A percentile compares a stretch with the other conserved stretches of the same genome.
Evolutionary conservation across 371 early-diverging fungal species (phyloP).

Genomic region (Zychaea mexicana): DNA sequence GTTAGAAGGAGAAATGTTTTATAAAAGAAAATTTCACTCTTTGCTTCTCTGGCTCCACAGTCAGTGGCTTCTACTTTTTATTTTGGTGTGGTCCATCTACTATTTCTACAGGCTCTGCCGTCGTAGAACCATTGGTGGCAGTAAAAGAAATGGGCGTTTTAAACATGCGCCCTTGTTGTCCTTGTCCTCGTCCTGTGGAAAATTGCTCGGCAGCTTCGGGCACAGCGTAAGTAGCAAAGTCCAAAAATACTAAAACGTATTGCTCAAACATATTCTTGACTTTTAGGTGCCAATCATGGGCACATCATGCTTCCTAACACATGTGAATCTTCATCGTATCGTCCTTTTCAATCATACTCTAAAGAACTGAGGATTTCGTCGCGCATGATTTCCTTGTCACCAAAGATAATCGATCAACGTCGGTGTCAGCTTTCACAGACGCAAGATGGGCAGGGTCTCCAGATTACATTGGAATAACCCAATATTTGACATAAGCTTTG

Average conservation of each 20-base stretch:
- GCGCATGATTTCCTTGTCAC: conserved; percentile 40
- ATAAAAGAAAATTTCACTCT: no score
- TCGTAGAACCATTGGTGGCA: not conserved
- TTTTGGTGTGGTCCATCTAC: not conserved
- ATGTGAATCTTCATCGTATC: conserved; percentile 21
- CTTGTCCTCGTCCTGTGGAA: not conserved
- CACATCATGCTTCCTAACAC: conserved; percentile 30
- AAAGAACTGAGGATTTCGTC: conserved; percentile 33
- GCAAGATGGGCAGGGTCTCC: conserved; percentile 29
- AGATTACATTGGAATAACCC: conserved; percentile 21
- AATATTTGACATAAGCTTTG: conserved; percentile 37
- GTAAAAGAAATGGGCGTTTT: not conserved
- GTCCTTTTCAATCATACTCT: conserved; percentile 20
- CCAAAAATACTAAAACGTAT: conserved; percentile 29
- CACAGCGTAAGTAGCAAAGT: conserved; percentile 20
- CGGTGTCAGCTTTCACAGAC: conserved; percentile 15
- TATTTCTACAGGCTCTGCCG: no score
- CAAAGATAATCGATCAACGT: conserved; percentile 34
- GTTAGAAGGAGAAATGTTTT: no score
- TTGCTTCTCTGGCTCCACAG: not conserved
- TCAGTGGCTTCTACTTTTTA: not conserved
- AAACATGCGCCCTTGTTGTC: not conserved
- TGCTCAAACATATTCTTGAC: conserved; percentile 25
- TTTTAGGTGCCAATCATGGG: conserved; percentile 45
- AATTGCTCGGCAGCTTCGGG: conserved; percentile 13